phyloP scores from a whole-genome alignment of 352 stramenopile species.

The Peronospora belbahrii region DNA sequence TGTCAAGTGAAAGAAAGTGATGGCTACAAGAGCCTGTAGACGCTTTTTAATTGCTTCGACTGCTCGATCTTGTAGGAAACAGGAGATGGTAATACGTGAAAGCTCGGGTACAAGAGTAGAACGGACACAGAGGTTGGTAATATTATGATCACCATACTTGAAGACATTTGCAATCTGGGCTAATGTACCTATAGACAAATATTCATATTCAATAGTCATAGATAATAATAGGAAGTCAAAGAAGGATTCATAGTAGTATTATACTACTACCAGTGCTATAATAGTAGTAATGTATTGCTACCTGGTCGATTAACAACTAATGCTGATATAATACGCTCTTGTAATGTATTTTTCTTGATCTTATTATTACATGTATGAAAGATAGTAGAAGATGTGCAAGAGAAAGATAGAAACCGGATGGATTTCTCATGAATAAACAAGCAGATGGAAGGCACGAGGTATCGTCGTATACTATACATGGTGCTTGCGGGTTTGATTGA shows the following conservation, averaged over 20 bases:
- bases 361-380: neutral
- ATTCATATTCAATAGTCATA: neutral
- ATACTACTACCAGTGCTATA: too few relatives aligned
- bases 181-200: conserved; percentile 31
- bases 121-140: conserved; percentile 61
- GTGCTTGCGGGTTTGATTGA: too few relatives aligned
- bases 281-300: too few relatives aligned
- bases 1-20: conserved; percentile 79
- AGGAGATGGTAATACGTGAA: conserved; percentile 70
- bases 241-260: too few relatives aligned
- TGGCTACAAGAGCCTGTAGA: conserved; percentile 48
- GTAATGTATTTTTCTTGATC: conserved; percentile 1
- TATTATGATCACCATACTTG: conserved; percentile 62
- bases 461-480: neutral
- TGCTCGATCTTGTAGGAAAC: conserved; percentile 49
- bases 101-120: conserved; percentile 67
- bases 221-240: too few relatives aligned
- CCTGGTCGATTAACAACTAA: conserved; percentile 64
- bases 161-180: conserved; percentile 68
- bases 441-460: conserved; percentile 3
- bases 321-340: conserved; percentile 70
- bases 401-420: neutral
- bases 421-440: neutral
- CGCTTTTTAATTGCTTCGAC: conserved; percentile 45
- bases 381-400: neutral